Conservation (phyloP, 192 early-diverging fungal species). For the Coemansia sp. region DNA sequence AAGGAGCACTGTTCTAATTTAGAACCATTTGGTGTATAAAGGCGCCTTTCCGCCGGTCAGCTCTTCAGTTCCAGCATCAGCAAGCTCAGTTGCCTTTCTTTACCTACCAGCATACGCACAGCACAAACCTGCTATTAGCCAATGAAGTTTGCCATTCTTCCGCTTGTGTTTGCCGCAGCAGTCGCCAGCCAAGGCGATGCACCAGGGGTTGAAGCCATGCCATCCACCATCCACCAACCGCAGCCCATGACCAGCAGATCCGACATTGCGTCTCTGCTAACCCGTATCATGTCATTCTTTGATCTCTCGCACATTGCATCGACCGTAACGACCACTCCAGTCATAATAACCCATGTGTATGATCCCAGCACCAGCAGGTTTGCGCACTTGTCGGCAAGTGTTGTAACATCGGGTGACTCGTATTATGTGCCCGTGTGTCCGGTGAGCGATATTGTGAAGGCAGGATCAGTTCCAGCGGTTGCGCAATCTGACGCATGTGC, state of each 20-base stretch:
- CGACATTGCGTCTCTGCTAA: constrained; percentile 6
- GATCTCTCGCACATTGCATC: constrained; percentile 14
- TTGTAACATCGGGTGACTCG: constrained; percentile 9
- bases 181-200: neutral
- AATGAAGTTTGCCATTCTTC: neutral
- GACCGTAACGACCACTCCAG: constrained; percentile 7
- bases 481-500: constrained; percentile 5
- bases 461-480: neutral
- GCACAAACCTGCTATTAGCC: neutral
- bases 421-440: constrained; percentile 28
- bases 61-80: neutral
- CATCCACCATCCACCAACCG: neutral
- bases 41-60: neutral
- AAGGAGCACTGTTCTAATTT: too few species aligned
- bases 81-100: neutral
- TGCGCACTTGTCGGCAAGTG: constrained; percentile 7
- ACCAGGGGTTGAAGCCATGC: neutral
- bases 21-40: too few species aligned
- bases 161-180: constrained; percentile 8
- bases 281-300: constrained; percentile 23
- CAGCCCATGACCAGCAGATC: neutral
- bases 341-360: constrained; percentile 9
- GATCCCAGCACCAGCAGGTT: constrained; percentile 22
- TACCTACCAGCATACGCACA: too few species aligned
- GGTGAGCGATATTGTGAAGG: constrained; percentile 2